Evolutionary conservation across 1,284 basidiomycete genomes (phyloP), one percentile per base, ranked within the genome.

Genomic region (Afroboletus lepidellus): DNA sequence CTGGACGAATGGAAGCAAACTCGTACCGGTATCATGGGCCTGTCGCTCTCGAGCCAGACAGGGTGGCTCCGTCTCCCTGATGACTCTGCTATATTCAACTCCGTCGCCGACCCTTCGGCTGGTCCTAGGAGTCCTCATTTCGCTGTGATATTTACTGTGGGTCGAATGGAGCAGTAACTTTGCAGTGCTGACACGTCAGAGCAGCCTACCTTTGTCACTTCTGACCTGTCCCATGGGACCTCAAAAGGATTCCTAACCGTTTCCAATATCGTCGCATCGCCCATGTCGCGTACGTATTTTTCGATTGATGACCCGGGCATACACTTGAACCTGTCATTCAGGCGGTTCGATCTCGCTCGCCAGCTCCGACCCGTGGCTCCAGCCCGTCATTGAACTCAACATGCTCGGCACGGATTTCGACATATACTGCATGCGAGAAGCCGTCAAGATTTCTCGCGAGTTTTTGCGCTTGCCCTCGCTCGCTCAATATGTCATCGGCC

Each of bases 131-230:
- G 25, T 38, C 34, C 45, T 6, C 45, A 46, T 38, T 38, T 38
- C 12, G 37, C 37, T 20, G 11, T 15, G 21, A 23, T 38, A 41
- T 41, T 41, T 16, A 46, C 36, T 7, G 27, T 30, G 13, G 16
- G 46, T 23, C 18, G 16, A 8, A 3, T n/a, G 16, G 3, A 23
- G 6, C 8, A 30, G 16, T 13, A 16, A 13, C 6, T 29, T n/a
- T 30, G 18, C 27, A 20, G 27, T 18, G n/a, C 18, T 47, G 25
- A 47, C 25, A 1, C 27, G 36, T 30, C 23, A 6, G 25, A 12
- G 13, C 20, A 47, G 46, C 46, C 46, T 39, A 38, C 46, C 46
- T 47, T 39, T 20, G 46, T 47, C 25, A 38, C 36, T 5, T 12
- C 46, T 23, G 36, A 23, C 36, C 36, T 38, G 4, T 38, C 36